Conservation (phyloP, 2,329 filamentous ascomycete species). For the Penicillium sumatraense region DNA sequence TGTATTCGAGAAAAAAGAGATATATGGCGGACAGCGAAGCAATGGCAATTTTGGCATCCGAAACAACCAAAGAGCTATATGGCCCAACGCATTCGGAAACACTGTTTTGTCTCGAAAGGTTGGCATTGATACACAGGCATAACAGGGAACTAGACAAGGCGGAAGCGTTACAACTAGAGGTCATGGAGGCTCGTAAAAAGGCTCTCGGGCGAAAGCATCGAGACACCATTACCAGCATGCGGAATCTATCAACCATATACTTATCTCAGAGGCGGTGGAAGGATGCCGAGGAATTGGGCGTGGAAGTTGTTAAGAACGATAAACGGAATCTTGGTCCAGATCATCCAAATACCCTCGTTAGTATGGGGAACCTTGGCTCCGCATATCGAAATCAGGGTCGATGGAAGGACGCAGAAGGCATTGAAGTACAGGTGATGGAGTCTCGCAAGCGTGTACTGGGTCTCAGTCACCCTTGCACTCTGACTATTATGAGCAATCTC, state of each 20-base stretch:
- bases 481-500: constrained; percentile 7
- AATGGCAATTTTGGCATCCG: neutral
- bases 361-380: constrained; percentile 1
- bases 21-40: neutral
- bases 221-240: neutral
- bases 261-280: neutral
- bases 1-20: neutral
- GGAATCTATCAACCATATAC: neutral
- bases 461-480: constrained; percentile 10
- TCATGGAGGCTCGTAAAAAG: constrained; percentile 9
- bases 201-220: neutral
- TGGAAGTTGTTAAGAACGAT: constrained; percentile 19
- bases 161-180: too few species aligned
- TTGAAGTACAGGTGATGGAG: neutral
- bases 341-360: constrained; percentile 10
- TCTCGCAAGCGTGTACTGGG: neutral
- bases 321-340: constrained; percentile 21
- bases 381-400: neutral
- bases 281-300: constrained; percentile 20
- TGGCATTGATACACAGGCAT: too few species aligned
- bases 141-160: too few species aligned
- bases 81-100: neutral
- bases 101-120: too few species aligned
- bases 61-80: neutral
- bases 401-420: constrained; percentile 5